Base-by-base conservation (phyloP, 2,329 filamentous ascomycete genomes). In the Talaromyces funiculosus region DNA sequence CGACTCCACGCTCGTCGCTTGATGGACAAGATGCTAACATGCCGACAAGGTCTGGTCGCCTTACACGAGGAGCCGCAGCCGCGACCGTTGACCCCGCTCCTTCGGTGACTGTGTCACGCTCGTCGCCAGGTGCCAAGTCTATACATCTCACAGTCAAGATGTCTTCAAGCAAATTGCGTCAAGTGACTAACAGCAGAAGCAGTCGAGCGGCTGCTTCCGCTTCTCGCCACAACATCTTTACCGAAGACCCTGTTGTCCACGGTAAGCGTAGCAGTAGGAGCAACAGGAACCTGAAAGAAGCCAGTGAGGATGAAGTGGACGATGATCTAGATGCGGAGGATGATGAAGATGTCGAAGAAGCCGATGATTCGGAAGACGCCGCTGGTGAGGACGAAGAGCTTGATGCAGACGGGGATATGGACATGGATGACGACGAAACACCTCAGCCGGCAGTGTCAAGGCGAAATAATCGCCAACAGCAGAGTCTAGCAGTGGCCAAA, bases 61-160 rank as follows among this genome's bases (percentile, higher is more conserved):
- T 67, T 43, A 73, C 70, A 54, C 72, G 71, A 38, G 67, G 69
- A 61, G 63, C 67, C 57, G 61, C 65, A 31, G 65, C 69, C 47
- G 65, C 69, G 57, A 63, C 67, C 22, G 35, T 68, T 57, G 66
- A 69, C 60, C 63, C 68, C 29, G 45, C 61, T 24, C 43, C 56
- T 20, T 71, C 73, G 59, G 71, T 77, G 45, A 75, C 73, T 53
- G 69, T 77, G 37, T 73, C 72, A 53, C 72, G 73, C 61, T 70
- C 71, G 53, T 64, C 70, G 18, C 68, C 74, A 58, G 73, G 77
- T 59, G 63, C 66, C 18, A 75, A 71, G 66, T 77, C 77, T 42
- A 75, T 81, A 53, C 75, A 74, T 63, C 67, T 81, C 58, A 81
- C 76, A 5, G 74, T 81, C 55, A 81, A 78, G 64, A 80, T 80